Conservation (phyloP, 2,329 filamentous ascomycete genomes). For the Fusarium gaditjirri region DNA sequence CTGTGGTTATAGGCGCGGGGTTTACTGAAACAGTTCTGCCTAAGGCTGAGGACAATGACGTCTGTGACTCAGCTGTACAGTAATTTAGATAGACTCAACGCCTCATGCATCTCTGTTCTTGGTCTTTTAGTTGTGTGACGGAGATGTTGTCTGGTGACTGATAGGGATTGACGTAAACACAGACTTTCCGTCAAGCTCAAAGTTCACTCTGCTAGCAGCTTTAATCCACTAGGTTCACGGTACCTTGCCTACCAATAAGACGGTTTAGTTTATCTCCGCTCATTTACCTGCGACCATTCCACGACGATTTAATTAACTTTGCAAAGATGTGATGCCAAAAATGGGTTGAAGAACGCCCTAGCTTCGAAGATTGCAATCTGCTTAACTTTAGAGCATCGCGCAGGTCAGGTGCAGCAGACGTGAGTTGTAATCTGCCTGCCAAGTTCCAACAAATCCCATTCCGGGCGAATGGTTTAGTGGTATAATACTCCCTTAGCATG, state of each 20-base stretch:
- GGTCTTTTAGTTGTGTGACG: rapidly evolving
- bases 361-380: rapidly evolving
- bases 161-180: rapidly evolving
- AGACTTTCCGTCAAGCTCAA: rapidly evolving
- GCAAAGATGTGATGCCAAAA: rapidly evolving
- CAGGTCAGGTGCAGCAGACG: rapidly evolving
- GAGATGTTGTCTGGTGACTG: rapidly evolving
- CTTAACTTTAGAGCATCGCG: rapidly evolving
- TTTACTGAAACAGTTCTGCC: background rate
- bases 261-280: rapidly evolving
- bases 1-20: background rate
- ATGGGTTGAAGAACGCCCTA: rapidly evolving
- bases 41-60: background rate
- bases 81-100: too few species aligned
- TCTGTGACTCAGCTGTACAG: background rate
- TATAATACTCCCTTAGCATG: constrained; percentile 32
- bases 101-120: rapidly evolving
- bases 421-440: rapidly evolving
- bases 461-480: constrained; percentile 31
- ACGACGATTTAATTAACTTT: rapidly evolving
- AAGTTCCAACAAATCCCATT: background rate
- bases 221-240: background rate
- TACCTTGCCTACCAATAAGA: background rate
- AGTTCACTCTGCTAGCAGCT: background rate
- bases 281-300: rapidly evolving